Base-by-base conservation (phyloP, 1,284 basidiomycete genomes). In the Ganoderma boninense region DNA sequence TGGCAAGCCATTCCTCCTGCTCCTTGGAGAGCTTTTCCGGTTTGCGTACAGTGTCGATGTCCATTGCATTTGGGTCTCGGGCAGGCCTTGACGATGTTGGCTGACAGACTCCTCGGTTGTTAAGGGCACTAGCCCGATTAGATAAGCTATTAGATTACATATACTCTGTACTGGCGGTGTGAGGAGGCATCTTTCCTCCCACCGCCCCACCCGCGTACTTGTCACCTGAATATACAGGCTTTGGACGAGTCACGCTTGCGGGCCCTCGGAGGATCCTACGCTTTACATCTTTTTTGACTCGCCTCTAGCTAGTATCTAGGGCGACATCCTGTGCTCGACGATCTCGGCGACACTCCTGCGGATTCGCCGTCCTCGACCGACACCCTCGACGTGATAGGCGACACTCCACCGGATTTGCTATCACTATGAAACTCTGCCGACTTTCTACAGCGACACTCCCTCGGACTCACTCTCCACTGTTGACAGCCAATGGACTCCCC, bases 241-340 rank as follows among this genome's bases (percentile, higher is more conserved):
- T 4, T 52, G 23, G 49, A 52, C 23, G 49, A 52, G 49, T 52
- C 13, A 52, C 49, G 13, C 49, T 11, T n/a, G n/a, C n/a, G 49
- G 49, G 49, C 14, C n/a, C 14, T 11, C 1, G n/a, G 23, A 52
- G 4, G 49, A 4, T 26, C 49, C 6, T 26, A 23, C 26, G 49
- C n/a, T 52, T 52, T 52, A 52, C 49, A 52, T 52, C 49, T 52
- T 52, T 52, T 52, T 52, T 52, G 13, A 52, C 49, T 52, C 23
- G 11, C 49, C 13, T 52, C 13, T 26, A 18, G 23, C 49, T 52
- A 13, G 1, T 26, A 8, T 52, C 49, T 52, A 10, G n/a, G 49
- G 49, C n/a, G 6, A 52, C 49, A 52, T 18, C n/a, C n/a, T 52
- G 2, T 4, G 16, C 7, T 52, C 23, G 7, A n/a, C n/a, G 4